phyloP scores from a whole-genome alignment of 1,284 basidiomycete species.

The Somion occarium region DNA sequence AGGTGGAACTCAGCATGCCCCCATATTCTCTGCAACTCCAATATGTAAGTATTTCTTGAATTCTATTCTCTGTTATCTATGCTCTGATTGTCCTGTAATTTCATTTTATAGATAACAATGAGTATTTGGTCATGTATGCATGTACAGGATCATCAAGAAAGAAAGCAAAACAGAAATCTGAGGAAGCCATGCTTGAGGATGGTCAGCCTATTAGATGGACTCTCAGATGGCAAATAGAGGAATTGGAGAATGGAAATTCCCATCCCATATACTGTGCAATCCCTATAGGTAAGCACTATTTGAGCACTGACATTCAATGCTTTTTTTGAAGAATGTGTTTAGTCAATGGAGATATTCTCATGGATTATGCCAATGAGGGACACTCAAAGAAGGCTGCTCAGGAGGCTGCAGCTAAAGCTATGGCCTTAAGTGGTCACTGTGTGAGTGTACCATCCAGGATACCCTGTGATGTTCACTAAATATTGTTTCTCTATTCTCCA shows the following conservation, averaged over 20 bases:
- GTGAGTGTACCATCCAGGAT: neutral
- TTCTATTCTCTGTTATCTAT: neutral
- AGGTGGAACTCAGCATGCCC: slow-evolving; percentile 18
- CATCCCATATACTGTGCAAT: neutral
- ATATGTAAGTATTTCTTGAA: slow-evolving; percentile 14
- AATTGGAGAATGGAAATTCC: neutral
- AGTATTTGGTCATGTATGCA: neutral
- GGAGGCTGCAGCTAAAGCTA: slow-evolving; percentile 2
- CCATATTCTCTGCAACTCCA: slow-evolving; percentile 15
- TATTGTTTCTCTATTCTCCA: neutral
- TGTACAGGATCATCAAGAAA: neutral
- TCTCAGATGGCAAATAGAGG: neutral
- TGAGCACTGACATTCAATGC: too few relatives aligned
- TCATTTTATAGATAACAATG: neutral
- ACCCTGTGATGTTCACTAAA: neutral
- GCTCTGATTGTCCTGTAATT: too few relatives aligned
- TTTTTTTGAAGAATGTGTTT: neutral
- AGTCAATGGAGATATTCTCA: neutral
- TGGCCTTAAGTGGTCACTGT: slow-evolving; percentile 4
- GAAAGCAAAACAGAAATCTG: neutral
- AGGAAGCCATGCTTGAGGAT: neutral
- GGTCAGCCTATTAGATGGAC: neutral
- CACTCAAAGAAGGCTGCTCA: slow-evolving; percentile 14
- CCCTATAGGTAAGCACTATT: neutral
- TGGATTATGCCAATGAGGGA: slow-evolving; percentile 7